Evolutionary conservation across 306 rosid species (phyloP).

Genomic region (Pterocarpus santalinus): DNA sequence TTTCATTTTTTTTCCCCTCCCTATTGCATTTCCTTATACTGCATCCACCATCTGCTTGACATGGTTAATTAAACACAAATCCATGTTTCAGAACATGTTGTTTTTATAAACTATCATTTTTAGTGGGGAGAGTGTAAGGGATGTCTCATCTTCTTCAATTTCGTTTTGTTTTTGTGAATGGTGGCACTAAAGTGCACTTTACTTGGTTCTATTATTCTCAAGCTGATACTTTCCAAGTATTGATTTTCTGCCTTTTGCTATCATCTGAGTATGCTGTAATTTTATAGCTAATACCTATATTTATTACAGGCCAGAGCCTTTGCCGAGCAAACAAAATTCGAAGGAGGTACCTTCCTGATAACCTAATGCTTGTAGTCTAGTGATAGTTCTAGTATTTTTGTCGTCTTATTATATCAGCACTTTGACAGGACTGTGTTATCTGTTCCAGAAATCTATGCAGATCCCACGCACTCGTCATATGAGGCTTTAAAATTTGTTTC

Average conservation of each 20-base stretch:
- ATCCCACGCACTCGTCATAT: slow-evolving; percentile 80
- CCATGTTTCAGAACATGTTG: background rate
- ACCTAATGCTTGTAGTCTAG: slow-evolving; percentile 1
- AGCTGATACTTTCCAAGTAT: slow-evolving; percentile 10
- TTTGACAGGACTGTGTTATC: slow-evolving; percentile 42
- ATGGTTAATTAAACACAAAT: slow-evolving; percentile 14
- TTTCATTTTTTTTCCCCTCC: background rate
- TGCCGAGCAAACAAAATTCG: slow-evolving; percentile 77
- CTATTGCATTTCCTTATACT: background rate
- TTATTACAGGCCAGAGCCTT: slow-evolving; percentile 76
- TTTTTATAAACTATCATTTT: background rate
- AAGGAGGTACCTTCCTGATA: slow-evolving; percentile 74
- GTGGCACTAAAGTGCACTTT: background rate
- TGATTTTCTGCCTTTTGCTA: slow-evolving; percentile 25
- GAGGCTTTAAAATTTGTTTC: slow-evolving; percentile 83
- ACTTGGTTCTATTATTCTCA: background rate
- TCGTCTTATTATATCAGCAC: slow-evolving; percentile 33
- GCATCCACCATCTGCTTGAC: slow-evolving; percentile 26
- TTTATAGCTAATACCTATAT: slow-evolving; percentile 39
- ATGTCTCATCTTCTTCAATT: background rate
- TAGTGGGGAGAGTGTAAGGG: background rate
- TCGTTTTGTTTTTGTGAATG: background rate
- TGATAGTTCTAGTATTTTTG: slow-evolving; percentile 29
- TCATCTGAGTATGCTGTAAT: slow-evolving; percentile 5
- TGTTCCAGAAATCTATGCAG: slow-evolving; percentile 87